Percentiles rank a stretch among this genome's conserved stretches.
phyloP scores from a whole-genome alignment of 176 grass and related monocot species.

The maize (Zea mays) region DNA sequence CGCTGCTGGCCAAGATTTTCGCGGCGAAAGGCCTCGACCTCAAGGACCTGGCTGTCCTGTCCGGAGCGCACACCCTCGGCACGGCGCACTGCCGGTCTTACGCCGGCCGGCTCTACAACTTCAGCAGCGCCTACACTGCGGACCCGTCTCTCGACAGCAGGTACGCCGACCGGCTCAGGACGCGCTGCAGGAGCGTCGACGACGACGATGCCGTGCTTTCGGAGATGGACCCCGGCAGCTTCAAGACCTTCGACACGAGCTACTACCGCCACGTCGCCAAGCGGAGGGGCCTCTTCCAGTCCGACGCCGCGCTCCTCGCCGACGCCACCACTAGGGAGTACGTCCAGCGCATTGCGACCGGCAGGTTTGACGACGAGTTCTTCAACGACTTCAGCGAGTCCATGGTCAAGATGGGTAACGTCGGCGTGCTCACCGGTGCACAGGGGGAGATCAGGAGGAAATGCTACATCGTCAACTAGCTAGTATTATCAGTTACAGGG shows the following conservation, averaged over 20 bases:
- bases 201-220: constrained; percentile 38
- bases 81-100: constrained; percentile 49
- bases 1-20: constrained; percentile 25
- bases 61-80: constrained; percentile 59
- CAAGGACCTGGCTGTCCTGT: constrained; percentile 39
- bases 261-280: constrained; percentile 57
- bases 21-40: constrained; percentile 22
- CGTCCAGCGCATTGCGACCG: constrained; percentile 46
- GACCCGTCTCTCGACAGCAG: constrained; percentile 54
- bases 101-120: constrained; percentile 58
- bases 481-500: too few species aligned
- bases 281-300: constrained; percentile 54
- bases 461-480: constrained; percentile 44
- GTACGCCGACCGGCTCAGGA: constrained; percentile 51
- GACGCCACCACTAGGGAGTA: constrained; percentile 50
- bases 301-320: constrained; percentile 56
- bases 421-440: constrained; percentile 49
- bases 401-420: constrained; percentile 66
- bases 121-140: constrained; percentile 32
- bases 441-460: constrained; percentile 66
- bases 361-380: constrained; percentile 32
- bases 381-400: constrained; percentile 58
- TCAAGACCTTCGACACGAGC: constrained; percentile 62
- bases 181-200: constrained; percentile 40
- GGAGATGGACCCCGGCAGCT: constrained; percentile 80